These are phyloP conservation scores for Suillus plorans DNA, from an alignment of 768 basidiomycete species.

Conservation along the genomic window DNA sequence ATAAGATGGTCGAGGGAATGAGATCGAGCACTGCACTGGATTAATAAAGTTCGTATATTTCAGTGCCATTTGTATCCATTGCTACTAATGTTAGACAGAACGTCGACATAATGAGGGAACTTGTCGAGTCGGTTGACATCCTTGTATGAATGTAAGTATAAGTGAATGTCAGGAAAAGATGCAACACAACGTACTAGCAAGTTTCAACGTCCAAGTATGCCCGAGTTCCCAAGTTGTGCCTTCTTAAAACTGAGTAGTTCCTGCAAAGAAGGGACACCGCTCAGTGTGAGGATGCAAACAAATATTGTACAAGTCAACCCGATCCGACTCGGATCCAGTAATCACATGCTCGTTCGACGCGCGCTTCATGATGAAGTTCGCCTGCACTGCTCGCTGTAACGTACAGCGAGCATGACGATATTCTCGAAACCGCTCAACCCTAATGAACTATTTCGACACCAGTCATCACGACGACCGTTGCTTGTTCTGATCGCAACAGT, in stretches of 20 bases:
- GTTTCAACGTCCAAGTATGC: not conserved
- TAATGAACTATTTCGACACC: not conserved
- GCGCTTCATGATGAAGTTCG: not conserved
- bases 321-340: not conserved
- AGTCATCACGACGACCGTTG: constrained; percentile 28
- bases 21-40: no score
- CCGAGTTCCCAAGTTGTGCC: no score
- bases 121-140: not conserved
- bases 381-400: not conserved
- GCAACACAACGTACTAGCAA: not conserved
- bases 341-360: not conserved
- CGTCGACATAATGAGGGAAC: not conserved
- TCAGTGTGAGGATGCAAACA: no score
- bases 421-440: constrained; percentile 8
- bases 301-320: not conserved
- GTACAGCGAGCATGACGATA: constrained; percentile 4
- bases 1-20: no score
- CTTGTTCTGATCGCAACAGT: constrained; percentile 44
- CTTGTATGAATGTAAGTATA: not conserved
- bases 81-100: no score
- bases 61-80: no score
- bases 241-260: no score
- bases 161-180: not conserved
- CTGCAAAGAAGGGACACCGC: no score
- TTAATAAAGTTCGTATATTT: no score